Evolutionary conservation across 2,329 filamentous ascomycete species (phyloP).

Genomic region (Byssochlamys sp.): DNA sequence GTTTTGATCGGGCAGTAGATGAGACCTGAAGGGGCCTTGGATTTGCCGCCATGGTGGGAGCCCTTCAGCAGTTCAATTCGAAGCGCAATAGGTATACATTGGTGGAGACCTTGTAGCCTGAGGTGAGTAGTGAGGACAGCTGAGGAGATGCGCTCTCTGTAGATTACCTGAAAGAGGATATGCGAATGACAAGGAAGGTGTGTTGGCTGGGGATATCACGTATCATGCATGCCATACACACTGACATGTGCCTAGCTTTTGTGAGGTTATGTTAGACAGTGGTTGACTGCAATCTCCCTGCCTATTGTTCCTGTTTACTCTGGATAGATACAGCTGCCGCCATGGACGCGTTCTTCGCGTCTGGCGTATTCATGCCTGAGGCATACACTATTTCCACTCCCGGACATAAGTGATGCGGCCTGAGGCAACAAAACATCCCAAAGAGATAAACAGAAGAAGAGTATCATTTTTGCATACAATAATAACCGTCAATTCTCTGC

Average conservation of each 20-base stretch:
- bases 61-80: background rate
- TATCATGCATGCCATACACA: background rate
- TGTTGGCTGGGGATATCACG: background rate
- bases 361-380: slow-evolving; percentile 8
- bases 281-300: background rate
- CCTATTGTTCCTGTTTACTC: background rate
- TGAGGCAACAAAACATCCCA: background rate
- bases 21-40: slow-evolving; percentile 32
- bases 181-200: background rate
- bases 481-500: too few species aligned
- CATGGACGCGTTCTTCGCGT: slow-evolving; percentile 2
- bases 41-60: slow-evolving; percentile 15
- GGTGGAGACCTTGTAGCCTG: background rate
- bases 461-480: background rate
- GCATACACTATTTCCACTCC: background rate
- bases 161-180: background rate
- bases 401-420: background rate
- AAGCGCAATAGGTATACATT: slow-evolving; percentile 7
- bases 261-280: background rate
- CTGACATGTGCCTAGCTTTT: background rate
- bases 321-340: background rate
- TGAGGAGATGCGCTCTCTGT: background rate
- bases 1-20: slow-evolving; percentile 44
- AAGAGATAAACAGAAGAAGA: background rate
- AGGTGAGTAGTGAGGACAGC: background rate